Conservation (phyloP, 2,329 filamentous ascomycete species). For the Hypocreales sp. region DNA sequence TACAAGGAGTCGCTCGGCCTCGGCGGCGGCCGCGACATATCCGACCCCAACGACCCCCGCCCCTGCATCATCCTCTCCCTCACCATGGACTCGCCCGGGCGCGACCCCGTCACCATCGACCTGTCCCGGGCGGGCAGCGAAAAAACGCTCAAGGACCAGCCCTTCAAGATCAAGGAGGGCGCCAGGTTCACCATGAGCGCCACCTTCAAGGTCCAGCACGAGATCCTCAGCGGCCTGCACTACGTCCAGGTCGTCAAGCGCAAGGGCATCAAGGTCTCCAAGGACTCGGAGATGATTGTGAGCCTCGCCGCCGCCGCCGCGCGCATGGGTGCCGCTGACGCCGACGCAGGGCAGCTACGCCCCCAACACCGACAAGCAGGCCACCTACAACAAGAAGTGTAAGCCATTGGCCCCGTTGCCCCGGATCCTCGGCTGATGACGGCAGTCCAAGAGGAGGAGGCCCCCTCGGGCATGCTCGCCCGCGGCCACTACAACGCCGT, state of each 20-base stretch:
- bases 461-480: conserved; percentile 77
- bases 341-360: conserved; percentile 65
- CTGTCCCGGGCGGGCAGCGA: conserved; percentile 61
- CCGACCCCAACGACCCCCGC: conserved; percentile 66
- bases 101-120: conserved; percentile 76
- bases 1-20: conserved; percentile 97
- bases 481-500: conserved; percentile 81
- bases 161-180: conserved; percentile 96
- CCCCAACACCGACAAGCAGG: conserved; percentile 79
- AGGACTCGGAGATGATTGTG: conserved; percentile 97
- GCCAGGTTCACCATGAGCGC: conserved; percentile 89
- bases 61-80: conserved; percentile 90
- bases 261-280: conserved; percentile 73
- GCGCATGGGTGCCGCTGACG: not conserved
- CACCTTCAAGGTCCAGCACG: conserved; percentile 89
- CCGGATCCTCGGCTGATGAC: not conserved
- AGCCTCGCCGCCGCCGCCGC: not conserved
- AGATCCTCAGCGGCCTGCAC: conserved; percentile 88
- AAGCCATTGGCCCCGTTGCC: conserved; percentile 24
- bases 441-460: conserved; percentile 77
- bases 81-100: conserved; percentile 72
- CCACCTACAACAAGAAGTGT: conserved; percentile 85
- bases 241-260: conserved; percentile 91
- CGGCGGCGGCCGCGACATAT: conserved; percentile 54
- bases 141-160: conserved; percentile 68